Evolutionary conservation across 192 early-diverging fungal genomes (phyloP), one percentile per base, ranked within the genome.

Genomic region (Gorgonomyces haynaldii): DNA sequence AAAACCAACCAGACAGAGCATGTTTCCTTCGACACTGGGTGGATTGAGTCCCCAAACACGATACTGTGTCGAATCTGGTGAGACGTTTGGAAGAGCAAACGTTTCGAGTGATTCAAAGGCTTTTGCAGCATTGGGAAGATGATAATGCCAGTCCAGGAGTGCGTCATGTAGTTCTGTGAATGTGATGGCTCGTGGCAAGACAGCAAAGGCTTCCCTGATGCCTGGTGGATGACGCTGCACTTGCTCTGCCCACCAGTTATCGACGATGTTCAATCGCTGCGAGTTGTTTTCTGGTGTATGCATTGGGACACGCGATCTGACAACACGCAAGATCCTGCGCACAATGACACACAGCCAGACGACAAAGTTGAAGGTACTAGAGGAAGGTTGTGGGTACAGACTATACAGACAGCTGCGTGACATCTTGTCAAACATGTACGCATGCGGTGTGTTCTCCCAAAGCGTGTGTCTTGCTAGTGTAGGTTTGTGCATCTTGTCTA

Each of bases 271-370:
- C n/a, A 34, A 9, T 34, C 32, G n/a, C 32, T 34, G 8, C 32
- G 8, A n/a, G 32, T 8, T 34, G n/a, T n/a, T n/a, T n/a, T n/a
- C n/a, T n/a, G n/a, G 8, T 34, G 32, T 34, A 36, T 49, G 24
- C 3, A 49, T 35, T 0, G 46, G 46, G 6, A 49, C 37, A 15
- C 46, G 12, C 2, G 46, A 23, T 36, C 46, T 4, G 21, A 49
- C 46, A 9, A 49, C 46, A 15, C 46, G 29, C 12, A 49, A 19
- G 13, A 49, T 49, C 6, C 46, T 8, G 12, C 46, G 32, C 7
- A 49, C 3, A 37, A 49, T 49, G 5, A 49, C 37, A 49, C 46
- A 49, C 10, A 49, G 21, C 46, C 46, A 49, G 2, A 49, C 46
- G 3, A 49, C 46, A 35, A 26, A 49, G 2, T 49, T 49, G 16